Percentiles rank a stretch among this genome's conserved stretches.
Conservation (phyloP, 495 filamentous ascomycete species). For the Niebla homalea region DNA sequence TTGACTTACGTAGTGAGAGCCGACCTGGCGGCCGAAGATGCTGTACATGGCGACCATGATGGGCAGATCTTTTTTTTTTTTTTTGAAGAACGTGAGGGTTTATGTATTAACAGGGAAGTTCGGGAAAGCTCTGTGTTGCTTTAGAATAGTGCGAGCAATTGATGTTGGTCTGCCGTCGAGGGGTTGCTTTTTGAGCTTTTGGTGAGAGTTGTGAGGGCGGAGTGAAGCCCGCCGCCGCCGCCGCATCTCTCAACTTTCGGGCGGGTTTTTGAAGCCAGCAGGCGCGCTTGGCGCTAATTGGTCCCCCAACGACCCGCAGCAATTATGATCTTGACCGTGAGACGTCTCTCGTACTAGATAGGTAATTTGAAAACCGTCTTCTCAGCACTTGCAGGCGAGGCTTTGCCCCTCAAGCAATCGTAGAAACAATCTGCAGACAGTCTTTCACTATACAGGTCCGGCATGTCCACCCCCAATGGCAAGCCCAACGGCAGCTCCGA, state of each 20-base stretch:
- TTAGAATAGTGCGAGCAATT: slow-evolving; percentile 18
- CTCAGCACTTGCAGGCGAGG: no score
- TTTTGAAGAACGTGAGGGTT: slow-evolving; percentile 26
- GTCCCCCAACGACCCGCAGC: neutral
- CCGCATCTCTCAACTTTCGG: no score
- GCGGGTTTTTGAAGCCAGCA: neutral
- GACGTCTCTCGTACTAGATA: no score
- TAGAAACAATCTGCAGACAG: no score
- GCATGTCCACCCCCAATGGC: slow-evolving; percentile 9
- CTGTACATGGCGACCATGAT: slow-evolving; percentile 83
- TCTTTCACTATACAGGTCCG: no score
- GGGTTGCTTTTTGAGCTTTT: neutral
- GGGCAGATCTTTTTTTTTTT: slow-evolving; percentile 24
- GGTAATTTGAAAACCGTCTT: no score
- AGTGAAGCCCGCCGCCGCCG: no score
- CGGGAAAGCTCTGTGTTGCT: no score
- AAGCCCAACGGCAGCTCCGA: slow-evolving; percentile 4
- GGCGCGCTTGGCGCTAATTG: neutral
- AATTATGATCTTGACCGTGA: no score
- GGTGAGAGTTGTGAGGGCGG: neutral
- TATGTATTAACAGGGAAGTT: no score
- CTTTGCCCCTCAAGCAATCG: no score
- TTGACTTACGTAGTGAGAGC: slow-evolving; percentile 77
- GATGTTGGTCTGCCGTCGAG: slow-evolving; percentile 2
- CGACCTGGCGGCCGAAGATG: slow-evolving; percentile 78